Conservation (phyloP, 164 flowering plant species). For the Liriodendron chinense region DNA sequence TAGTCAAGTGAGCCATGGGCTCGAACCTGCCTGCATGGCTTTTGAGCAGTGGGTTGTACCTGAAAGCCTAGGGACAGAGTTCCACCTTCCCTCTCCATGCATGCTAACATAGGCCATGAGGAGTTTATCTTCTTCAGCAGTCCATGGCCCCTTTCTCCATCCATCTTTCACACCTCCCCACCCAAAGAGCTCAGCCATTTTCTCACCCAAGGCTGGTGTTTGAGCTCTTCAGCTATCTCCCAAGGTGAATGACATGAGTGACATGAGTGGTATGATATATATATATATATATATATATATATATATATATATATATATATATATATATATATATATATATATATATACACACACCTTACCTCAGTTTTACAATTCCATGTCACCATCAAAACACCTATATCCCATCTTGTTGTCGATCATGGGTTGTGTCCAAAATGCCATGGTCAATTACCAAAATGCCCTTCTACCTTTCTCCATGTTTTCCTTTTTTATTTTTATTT, state of each 20-base stretch:
- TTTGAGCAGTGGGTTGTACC: slow-evolving; percentile 35
- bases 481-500: not conserved
- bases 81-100: slow-evolving; percentile 96
- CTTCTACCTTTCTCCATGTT: not conserved
- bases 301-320: slow-evolving; percentile 32
- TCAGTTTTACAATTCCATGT: slow-evolving; percentile 20
- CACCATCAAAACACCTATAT: slow-evolving; percentile 43
- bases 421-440: slow-evolving; percentile 15
- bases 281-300: slow-evolving; percentile 12
- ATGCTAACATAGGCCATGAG: slow-evolving; percentile 73
- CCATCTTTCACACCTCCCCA: slow-evolving; percentile 56
- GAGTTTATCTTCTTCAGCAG: slow-evolving; percentile 80
- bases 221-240: slow-evolving; percentile 20
- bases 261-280: slow-evolving; percentile 6
- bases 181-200: slow-evolving; percentile 41
- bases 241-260: slow-evolving; percentile 34
- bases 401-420: slow-evolving; percentile 8
- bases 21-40: not conserved
- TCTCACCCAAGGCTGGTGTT: slow-evolving; percentile 3
- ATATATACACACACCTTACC: slow-evolving; percentile 9
- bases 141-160: slow-evolving; percentile 97
- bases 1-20: not conserved
- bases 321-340: slow-evolving; percentile 35
- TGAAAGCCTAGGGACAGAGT: slow-evolving; percentile 70
- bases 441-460: slow-evolving; percentile 14